Percentiles rank a stretch among this genome's conserved stretches.
These are phyloP conservation scores for Colletotrichum lindemuthianum DNA, from an alignment of 2,329 filamentous ascomycete genomes.

Conservation along the genomic window DNA sequence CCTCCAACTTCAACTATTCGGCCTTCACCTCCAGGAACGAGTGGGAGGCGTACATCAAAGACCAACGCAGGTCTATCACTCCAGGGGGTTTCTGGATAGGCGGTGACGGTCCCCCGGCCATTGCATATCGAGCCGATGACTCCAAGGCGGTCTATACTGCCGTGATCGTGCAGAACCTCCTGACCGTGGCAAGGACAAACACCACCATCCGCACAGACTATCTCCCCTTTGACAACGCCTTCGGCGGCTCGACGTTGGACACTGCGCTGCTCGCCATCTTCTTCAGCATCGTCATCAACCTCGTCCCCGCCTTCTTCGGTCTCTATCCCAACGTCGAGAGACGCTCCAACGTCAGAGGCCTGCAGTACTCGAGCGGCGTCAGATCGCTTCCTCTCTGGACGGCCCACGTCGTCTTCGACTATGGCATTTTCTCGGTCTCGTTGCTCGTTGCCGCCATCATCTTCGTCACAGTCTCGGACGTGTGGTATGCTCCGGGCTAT, in stretches of 20 bases:
- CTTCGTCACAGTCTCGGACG: constrained; percentile 70
- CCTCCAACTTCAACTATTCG: constrained; percentile 35
- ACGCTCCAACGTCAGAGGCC: constrained; percentile 78
- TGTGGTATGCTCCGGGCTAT: constrained; percentile 84
- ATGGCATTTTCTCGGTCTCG: constrained; percentile 74
- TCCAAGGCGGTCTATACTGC: constrained; percentile 57
- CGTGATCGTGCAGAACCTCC: constrained; percentile 72
- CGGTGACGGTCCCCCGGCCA: constrained; percentile 67
- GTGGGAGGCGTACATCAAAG: constrained; percentile 73
- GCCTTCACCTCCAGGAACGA: constrained; percentile 65
- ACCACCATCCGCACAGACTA: constrained; percentile 77
- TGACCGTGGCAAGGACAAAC: constrained; percentile 73
- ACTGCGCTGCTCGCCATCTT: constrained; percentile 85
- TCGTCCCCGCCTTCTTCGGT: constrained; percentile 86
- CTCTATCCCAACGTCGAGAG: constrained; percentile 88
- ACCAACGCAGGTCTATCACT: constrained; percentile 73
- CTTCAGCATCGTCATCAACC: constrained; percentile 79
- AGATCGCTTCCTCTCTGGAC: constrained; percentile 84
- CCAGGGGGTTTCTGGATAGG: constrained; percentile 84
- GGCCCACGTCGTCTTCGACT: constrained; percentile 85
- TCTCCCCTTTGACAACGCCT: constrained; percentile 79
- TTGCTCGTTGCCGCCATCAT: constrained; percentile 76
- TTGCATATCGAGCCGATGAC: constrained; percentile 75
- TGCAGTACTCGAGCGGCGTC: constrained; percentile 94
- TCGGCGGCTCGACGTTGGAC: constrained; percentile 68